These are phyloP conservation scores for Lentinula raphanica DNA, from an alignment of 768 basidiomycete species.

Conservation along the genomic window DNA sequence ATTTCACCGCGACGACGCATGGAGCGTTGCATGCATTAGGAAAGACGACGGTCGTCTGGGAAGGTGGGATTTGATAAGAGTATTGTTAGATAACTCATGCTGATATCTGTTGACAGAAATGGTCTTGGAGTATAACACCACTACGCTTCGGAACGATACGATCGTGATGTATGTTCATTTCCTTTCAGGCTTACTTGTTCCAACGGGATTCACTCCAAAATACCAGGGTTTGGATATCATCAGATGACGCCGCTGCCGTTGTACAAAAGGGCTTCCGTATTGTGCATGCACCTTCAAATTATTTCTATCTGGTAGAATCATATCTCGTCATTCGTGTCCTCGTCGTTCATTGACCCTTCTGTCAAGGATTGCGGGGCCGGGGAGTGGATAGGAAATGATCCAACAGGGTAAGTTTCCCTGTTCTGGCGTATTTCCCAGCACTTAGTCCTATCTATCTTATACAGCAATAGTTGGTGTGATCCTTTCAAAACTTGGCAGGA, in stretches of 20 bases:
- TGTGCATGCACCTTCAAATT: constrained; percentile 44
- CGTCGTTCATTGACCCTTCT: neutral
- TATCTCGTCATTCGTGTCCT: constrained; percentile 8
- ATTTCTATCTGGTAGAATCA: constrained; percentile 41
- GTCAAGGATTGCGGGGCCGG: constrained; percentile 42
- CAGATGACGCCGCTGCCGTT: constrained; percentile 32
- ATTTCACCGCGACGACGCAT: constrained; percentile 61
- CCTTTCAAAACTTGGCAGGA: constrained; percentile 50
- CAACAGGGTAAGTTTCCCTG: constrained; percentile 16
- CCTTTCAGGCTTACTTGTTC: neutral
- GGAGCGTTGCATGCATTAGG: constrained; percentile 44
- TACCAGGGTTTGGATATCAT: constrained; percentile 45
- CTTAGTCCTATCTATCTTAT: constrained; percentile 7
- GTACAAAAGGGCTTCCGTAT: constrained; percentile 35
- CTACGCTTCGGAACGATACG: constrained; percentile 36
- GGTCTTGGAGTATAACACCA: constrained; percentile 29
- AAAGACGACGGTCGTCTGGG: constrained; percentile 82
- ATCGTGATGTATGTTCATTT: constrained; percentile 29
- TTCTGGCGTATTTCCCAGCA: no score
- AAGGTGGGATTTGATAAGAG: constrained; percentile 36
- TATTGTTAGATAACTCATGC: neutral
- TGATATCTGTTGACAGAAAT: constrained; percentile 32
- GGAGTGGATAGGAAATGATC: constrained; percentile 34
- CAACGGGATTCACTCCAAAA: neutral
- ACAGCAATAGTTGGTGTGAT: constrained; percentile 42